Base-by-base conservation (phyloP, 2,329 filamentous ascomycete species). In the Neonectria magnoliae region DNA sequence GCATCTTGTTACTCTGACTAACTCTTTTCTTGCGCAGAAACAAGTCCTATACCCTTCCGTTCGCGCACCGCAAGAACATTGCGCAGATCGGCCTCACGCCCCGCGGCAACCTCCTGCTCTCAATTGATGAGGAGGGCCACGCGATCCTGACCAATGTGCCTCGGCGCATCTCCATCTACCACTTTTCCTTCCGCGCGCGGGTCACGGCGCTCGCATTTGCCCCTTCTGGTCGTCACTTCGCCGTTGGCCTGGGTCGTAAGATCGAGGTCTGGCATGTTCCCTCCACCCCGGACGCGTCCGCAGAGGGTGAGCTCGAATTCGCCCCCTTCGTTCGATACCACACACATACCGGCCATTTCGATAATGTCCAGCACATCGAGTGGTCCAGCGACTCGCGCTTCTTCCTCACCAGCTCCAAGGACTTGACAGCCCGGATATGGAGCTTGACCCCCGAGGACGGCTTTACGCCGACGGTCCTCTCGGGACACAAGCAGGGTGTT, bases 311-410 rank as follows among this genome's bases (percentile, higher is more conserved):
- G 68, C 84, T 98, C 59, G 94, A 98, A 73, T 99, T 98, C 80
- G 94, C 96, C 20, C 96, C 96, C 0, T 99, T 99, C 74, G 90
- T 98, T 52, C 87, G 92, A 70, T 93, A 98, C 81, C 90, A 94
- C 70, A 91, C 91, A 56, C 93, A 97, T 73, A 90, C 90, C 1
- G 93, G 93, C 0, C 96, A 99, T 78, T 97, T 96, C 73, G 96
- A 98, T 77, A 87, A 87, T 16, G 91, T 98, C 13, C 89, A 90
- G 68, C 91, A 90, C 77, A 92, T 99, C 60, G 91, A 97, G 76
- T 99, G 97, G 96, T 98, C 96, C 9, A 91, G 89, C 78, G 97
- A 99, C 81, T 98, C 95, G 13, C 87, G 96, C 27, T 99, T 99
- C 83, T 95, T 99, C 78, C 85, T 99, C 58, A 97, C 91, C 66